These are phyloP conservation scores for Bauhinia variegata DNA, from an alignment of 306 rosid species.

Conservation along the genomic window DNA sequence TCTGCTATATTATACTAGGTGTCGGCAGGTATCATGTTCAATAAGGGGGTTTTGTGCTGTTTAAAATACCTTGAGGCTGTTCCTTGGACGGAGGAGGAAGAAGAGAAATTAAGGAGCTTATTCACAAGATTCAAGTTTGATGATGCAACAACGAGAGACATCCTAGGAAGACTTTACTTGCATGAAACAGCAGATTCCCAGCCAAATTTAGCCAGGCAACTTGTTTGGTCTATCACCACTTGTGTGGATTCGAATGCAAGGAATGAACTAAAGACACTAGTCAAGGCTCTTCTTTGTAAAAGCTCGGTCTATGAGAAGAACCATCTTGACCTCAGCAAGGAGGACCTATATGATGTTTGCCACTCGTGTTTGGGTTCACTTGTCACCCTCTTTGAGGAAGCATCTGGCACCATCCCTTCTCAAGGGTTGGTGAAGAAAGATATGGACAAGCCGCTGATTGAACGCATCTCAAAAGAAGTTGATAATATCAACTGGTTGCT, in stretches of 20 bases:
- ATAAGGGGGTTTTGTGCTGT: constrained; percentile 73
- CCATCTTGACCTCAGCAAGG: constrained; percentile 65
- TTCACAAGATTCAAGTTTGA: constrained; percentile 73
- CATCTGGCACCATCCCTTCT: constrained; percentile 31
- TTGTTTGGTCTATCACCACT: constrained; percentile 70
- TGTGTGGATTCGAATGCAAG: constrained; percentile 73
- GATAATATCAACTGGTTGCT: constrained; percentile 86
- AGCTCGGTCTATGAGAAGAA: constrained; percentile 83
- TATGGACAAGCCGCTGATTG: constrained; percentile 58
- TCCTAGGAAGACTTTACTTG: constrained; percentile 67
- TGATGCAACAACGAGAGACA: constrained; percentile 72
- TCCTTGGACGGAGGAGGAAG: constrained; percentile 96
- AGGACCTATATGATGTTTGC: constrained; percentile 66
- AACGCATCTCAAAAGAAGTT: constrained; percentile 66
- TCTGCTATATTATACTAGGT: constrained; percentile 49
- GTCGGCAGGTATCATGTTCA: constrained; percentile 78
- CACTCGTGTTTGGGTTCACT: constrained; percentile 64
- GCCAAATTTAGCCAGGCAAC: constrained; percentile 57
- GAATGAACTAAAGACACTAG: constrained; percentile 68
- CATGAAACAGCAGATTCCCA: constrained; percentile 51
- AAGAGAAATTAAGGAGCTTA: constrained; percentile 72
- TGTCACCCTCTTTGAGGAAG: constrained; percentile 63
- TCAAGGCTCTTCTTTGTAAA: constrained; percentile 81
- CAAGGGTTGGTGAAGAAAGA: constrained; percentile 52
- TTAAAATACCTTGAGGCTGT: constrained; percentile 83